Evolutionary conservation across 768 basidiomycete genomes (phyloP), one percentile per base, ranked within the genome.

Genomic region (Tricholoma flavovirens): DNA sequence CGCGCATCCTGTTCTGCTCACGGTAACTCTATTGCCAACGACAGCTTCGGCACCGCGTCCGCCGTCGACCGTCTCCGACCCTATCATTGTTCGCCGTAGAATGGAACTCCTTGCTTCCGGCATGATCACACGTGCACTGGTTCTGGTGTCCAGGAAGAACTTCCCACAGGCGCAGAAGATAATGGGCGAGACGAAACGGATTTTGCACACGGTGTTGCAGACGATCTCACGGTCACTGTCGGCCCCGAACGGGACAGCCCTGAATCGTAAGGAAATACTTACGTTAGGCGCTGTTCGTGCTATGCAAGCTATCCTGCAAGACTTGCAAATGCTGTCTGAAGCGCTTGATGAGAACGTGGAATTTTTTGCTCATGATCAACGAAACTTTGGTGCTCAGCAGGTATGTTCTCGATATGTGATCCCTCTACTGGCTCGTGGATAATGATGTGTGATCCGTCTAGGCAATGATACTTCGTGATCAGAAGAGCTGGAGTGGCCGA

Each of bases 351-450:
- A 97, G 66, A 91, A 94, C 63, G 84, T 90, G 8, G 93, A 93
- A 56, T 65, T 90, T 70, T 99, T 99, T 73, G 93, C 90, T 30
- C 86, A 90, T 66, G 93, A 95, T 69, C 90, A 94, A 66, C 80
- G 95, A 55, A 97, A 97, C 71, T 94, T 93, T 70, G 94, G 93
- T 54, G 95, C 97, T 55, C 97, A 99, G 69, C 97, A 97, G 85
- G 93, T 93, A 60, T 55, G 76, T 71, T 9, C 53, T 53, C 12
- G 26, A 21, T 19, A 40, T 58, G 56, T 14, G 19, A 49, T 50
- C 29, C 26, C 12, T 3, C 45, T 1, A 26, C 17, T 54, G 26
- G 48, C 19, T 35, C 26, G 40, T 40, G 35, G 14, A 40, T 36
- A 58, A n/a, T n/a, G n/a, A n/a, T n/a, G n/a, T 24, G 45, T 19